Evolutionary conservation across 2,329 filamentous ascomycete genomes (phyloP), one percentile per base, ranked within the genome.

Genomic region (Aspergillus ochraceoroseus): DNA sequence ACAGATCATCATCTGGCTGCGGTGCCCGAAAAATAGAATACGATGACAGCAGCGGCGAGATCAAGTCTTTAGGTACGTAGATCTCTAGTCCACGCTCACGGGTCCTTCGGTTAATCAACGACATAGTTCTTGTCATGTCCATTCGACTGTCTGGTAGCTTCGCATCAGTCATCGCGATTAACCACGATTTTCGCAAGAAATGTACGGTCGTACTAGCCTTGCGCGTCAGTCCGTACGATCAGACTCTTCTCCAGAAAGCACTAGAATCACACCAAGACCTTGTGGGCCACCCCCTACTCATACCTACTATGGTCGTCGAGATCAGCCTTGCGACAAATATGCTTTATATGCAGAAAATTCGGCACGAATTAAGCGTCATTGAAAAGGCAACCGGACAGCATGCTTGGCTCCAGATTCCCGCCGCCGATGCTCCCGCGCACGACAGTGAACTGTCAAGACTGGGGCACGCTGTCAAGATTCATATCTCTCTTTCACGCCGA

Each of bases 331-430:
- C 20, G 1, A 32, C 19, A 3, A 42, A 42, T 15, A 26, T 42
- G 11, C 19, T 26, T 1, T 42, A 37, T 29, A 31, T 42, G 33
- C 39, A 42, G 8, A 37, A 37, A n/a, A 42, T 42, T 18, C 39
- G 39, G 2, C 39, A 36, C 5, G 33, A 42, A 26, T 22, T 42
- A 5, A 37, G 39, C 15, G 27, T 28, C n/a, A 31, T 42, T 9
- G 39, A 42, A n/a, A 42, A 42, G 11, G 39, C 39, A 2, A 42
- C 39, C 3, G 39, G 39, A 1, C 39, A 42, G 20, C 39, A 42
- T 7, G 39, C 25, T 13, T 42, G 39, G 39, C 27, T 42, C 11
- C 32, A 42, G 28, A 42, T 42, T 27, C 39, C 39, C 3, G 39
- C 33, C 3, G 18, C 22, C 2, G 39, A 37, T n/a, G 39, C 39